Evolutionary conservation across 768 basidiomycete genomes (phyloP).

Genomic region (Leccinum variicolor): DNA sequence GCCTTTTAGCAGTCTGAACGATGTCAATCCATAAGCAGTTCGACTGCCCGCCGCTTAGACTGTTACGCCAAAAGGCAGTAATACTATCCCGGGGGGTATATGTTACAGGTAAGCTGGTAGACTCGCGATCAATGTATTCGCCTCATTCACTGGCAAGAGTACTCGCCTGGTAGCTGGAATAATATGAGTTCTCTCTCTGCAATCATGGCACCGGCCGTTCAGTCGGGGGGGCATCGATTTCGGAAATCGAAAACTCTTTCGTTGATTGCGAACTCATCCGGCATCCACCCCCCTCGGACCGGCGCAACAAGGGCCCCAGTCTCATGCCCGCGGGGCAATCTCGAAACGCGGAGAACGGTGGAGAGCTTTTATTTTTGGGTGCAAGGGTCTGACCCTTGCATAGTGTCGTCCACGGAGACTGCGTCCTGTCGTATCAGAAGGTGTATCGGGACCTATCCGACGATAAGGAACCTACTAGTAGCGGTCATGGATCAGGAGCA

Average conservation of each 20-base stretch:
- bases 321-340: conserved; percentile 6
- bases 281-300: neutral
- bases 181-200: conserved; percentile 7
- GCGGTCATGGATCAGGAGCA: conserved; percentile 10
- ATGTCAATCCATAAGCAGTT: neutral
- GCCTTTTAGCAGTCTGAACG: neutral
- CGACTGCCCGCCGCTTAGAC: neutral
- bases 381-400: conserved; percentile 11
- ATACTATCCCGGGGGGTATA: neutral
- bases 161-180: too few species aligned
- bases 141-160: conserved; percentile 14
- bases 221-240: conserved; percentile 10
- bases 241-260: conserved; percentile 6
- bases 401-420: conserved; percentile 14
- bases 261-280: neutral
- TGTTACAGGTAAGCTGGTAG: neutral
- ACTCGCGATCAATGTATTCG: conserved; percentile 1
- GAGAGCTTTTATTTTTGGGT: conserved; percentile 11
- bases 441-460: conserved; percentile 6
- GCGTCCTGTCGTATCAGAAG: conserved; percentile 9
- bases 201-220: neutral
- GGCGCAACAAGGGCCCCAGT: conserved; percentile 1
- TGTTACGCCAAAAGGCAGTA: neutral
- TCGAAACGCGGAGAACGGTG: conserved; percentile 12
- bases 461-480: conserved; percentile 4